Evolutionary conservation across 495 filamentous ascomycete species (phyloP), one percentile per base, ranked within the genome.

Genomic region (Daldinia childiae): DNA sequence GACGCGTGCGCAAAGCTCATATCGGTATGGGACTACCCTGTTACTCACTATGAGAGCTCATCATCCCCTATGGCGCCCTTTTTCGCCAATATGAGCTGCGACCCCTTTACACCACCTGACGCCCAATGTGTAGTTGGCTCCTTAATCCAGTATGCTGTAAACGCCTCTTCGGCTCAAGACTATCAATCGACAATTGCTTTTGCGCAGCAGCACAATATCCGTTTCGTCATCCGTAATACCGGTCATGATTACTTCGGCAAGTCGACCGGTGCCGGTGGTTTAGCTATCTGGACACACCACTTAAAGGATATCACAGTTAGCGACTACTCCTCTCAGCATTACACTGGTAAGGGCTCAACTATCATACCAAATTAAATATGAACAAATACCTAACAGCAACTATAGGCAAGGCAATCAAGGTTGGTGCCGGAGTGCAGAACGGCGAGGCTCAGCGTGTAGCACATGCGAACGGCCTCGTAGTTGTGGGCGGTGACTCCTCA

Each of bases 221-320:
- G 83, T 27, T 77, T 86, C 32, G 82, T 86, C 51, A 82, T 85
- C 54, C 79, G 80, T 57, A 85, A 85, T 51, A 85, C 82, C 1
- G 82, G 90, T 41, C 89, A 92, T 74, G 89, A 91, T 72, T 90
- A 86, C 71, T 75, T 74, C 9, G 88, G 87, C 39, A 84, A 85
- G 52, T 86, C 85, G 11, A 87, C 83, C 5, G 86, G 82, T 39
- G 79, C 81, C 57, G 88, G 82, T 7, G 84, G 80, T 29, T 76
- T 86, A 11, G 80, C 77, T 8, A 77, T 85, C 38, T 89, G 82
- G 86, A 87, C 79, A 60, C 87, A 85, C 62, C 74, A 85, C 62
- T 76, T 89, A 24, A 86, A 83, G 64, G 73, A 76, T 0, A 36
- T 36, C 11, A 36, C 32, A 4, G 11, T 36, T 36, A 36, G 32